Evolutionary conservation across 2,329 filamentous ascomycete species (phyloP).

Genomic region (Tolypocladium tropicale): DNA sequence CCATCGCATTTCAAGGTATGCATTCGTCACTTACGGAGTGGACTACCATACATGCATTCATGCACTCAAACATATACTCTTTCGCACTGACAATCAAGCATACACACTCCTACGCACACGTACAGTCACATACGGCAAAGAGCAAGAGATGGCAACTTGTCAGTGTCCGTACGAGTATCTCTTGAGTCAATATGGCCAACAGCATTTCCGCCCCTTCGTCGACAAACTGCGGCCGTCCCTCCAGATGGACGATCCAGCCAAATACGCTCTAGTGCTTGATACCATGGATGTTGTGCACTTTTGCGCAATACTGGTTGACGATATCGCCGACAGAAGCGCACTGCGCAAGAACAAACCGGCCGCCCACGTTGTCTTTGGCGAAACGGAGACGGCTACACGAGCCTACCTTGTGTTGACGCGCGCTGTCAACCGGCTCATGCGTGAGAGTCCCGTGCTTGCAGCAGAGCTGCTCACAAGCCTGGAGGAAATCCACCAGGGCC

Average conservation of each 20-base stretch:
- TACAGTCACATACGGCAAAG: background rate
- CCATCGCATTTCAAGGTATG: too few species aligned
- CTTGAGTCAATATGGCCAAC: background rate
- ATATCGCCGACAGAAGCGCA: background rate
- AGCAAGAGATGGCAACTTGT: background rate
- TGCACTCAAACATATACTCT: too few species aligned
- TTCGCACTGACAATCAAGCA: too few species aligned
- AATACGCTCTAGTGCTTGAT: background rate
- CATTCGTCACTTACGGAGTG: too few species aligned
- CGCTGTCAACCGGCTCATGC: background rate
- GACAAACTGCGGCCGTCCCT: background rate
- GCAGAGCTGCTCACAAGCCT: background rate
- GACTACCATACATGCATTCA: too few species aligned
- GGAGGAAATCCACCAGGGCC: background rate
- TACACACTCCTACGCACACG: background rate
- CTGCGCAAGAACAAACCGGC: background rate
- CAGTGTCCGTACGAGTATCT: background rate
- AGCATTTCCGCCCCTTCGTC: background rate
- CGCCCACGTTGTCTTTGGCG: background rate
- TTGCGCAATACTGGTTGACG: background rate
- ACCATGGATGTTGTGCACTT: background rate
- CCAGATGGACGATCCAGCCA: background rate
- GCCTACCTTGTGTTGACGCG: background rate
- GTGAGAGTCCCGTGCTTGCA: background rate
- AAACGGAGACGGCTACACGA: background rate